A percentile compares a stretch with the other conserved stretches of the same genome.
Evolutionary conservation across 805 yeast species (phyloP).

Genomic region (Myxozyma mucilagina): DNA sequence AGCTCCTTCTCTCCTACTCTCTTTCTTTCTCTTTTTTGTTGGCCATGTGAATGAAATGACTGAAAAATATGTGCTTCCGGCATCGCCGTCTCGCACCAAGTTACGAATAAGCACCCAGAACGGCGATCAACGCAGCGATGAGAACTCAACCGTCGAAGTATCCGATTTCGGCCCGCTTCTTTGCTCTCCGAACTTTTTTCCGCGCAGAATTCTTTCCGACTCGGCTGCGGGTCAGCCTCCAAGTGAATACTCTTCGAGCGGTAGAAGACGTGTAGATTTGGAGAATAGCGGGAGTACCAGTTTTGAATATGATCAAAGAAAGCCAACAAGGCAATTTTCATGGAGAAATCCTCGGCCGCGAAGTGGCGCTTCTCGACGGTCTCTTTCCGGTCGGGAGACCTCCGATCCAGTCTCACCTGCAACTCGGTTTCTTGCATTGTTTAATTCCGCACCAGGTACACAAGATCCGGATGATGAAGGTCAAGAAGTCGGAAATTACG

Average conservation of each 20-base stretch:
- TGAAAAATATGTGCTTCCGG: too few species aligned
- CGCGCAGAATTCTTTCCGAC: neutral
- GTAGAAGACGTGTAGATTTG: neutral
- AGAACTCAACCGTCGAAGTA: neutral
- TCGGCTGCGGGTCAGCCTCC: neutral
- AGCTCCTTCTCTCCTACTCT: too few species aligned
- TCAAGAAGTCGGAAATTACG: slow-evolving; percentile 59
- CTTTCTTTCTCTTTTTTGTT: too few species aligned
- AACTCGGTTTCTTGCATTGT: slow-evolving; percentile 20
- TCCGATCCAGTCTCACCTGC: slow-evolving; percentile 24
- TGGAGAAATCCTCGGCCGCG: slow-evolving; percentile 31
- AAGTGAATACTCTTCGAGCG: neutral
- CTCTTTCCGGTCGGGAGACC: slow-evolving; percentile 16
- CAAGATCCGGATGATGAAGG: slow-evolving; percentile 59
- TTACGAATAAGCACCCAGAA: too few species aligned
- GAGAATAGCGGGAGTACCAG: neutral
- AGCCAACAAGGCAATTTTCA: slow-evolving; percentile 20
- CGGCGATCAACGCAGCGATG: neutral
- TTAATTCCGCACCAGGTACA: slow-evolving; percentile 5
- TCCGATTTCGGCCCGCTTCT: neutral
- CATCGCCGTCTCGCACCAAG: too few species aligned
- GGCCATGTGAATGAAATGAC: too few species aligned
- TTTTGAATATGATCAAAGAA: neutral
- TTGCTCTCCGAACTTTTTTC: neutral
- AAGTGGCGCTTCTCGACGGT: slow-evolving; percentile 11